Conservation (phyloP, 495 filamentous ascomycete species). For the Hyaloscypha finlandica region DNA sequence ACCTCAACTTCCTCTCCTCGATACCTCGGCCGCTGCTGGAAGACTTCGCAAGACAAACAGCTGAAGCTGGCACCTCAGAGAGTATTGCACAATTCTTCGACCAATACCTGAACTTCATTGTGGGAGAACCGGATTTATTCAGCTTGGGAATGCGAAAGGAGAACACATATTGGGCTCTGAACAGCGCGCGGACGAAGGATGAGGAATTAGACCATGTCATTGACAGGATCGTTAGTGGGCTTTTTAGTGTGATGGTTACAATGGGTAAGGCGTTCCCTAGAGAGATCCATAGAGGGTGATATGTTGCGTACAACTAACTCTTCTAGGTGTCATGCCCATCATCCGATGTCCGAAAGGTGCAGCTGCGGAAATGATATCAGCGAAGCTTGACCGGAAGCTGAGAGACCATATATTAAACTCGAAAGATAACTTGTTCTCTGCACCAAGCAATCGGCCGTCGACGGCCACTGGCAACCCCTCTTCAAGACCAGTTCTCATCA, state of each 20-base stretch:
- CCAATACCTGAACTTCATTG: conserved; percentile 97
- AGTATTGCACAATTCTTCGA: conserved; percentile 92
- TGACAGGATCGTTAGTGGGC: conserved; percentile 87
- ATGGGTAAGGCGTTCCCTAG: conserved; percentile 61
- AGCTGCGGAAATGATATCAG: conserved; percentile 91
- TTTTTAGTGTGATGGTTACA: conserved; percentile 96
- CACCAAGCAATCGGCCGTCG: conserved; percentile 47
- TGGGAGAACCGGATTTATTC: conserved; percentile 94
- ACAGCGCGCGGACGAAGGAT: conserved; percentile 88
- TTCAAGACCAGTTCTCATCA: conserved; percentile 79
- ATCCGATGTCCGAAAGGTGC: conserved; percentile 90
- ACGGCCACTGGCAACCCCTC: conserved; percentile 56
- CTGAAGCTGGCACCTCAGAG: conserved; percentile 78
- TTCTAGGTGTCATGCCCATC: conserved; percentile 72
- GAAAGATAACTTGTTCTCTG: conserved; percentile 90
- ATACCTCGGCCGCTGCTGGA: conserved; percentile 91
- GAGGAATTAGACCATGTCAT: conserved; percentile 84
- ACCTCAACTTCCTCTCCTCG: conserved; percentile 96
- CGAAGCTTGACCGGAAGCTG: conserved; percentile 91
- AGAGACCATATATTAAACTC: conserved; percentile 97
- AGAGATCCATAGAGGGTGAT: conserved; percentile 1
- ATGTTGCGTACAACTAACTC: conserved; percentile 44
- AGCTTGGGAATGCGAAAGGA: conserved; percentile 88
- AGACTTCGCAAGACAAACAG: conserved; percentile 91
- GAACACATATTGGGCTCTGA: conserved; percentile 86